Evolutionary conservation across 2,329 filamentous ascomycete species (phyloP).

Genomic region (Arthroderma sp.): DNA sequence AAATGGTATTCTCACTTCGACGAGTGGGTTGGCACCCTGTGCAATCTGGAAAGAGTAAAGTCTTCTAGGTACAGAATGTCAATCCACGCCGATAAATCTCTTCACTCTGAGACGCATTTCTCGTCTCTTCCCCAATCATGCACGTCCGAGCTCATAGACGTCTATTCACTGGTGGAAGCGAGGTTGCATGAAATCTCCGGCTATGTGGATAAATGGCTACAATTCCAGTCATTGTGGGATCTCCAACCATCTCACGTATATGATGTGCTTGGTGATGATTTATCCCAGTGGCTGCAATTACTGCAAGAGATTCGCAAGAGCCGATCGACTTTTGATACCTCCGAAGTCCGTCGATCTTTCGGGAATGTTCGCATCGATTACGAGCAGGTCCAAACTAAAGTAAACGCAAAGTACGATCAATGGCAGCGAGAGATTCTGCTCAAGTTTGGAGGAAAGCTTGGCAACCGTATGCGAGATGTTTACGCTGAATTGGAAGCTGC

Average conservation of each 20-base stretch:
- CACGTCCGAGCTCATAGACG: conserved; percentile 61
- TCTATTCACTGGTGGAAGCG: conserved; percentile 71
- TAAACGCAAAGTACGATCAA: conserved; percentile 98
- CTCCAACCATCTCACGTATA: conserved; percentile 92
- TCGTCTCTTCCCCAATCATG: conserved; percentile 74
- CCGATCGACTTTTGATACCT: conserved; percentile 91
- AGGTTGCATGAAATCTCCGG: conserved; percentile 66
- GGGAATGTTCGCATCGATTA: conserved; percentile 94
- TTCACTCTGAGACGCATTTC: conserved; percentile 47
- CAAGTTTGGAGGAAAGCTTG: conserved; percentile 82
- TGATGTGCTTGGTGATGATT: conserved; percentile 76
- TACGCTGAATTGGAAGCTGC: conserved; percentile 86
- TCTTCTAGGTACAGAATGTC: conserved; percentile 90
- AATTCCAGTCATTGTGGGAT: conserved; percentile 98
- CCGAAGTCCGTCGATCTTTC: conserved; percentile 82
- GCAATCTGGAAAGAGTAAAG: conserved; percentile 86
- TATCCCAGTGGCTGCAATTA: conserved; percentile 84
- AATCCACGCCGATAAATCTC: conserved; percentile 37
- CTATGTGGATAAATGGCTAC: conserved; percentile 96
- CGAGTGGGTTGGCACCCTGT: conserved; percentile 83
- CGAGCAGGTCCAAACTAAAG: conserved; percentile 95
- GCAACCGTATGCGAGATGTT: conserved; percentile 80
- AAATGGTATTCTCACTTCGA: conserved; percentile 91
- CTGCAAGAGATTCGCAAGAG: conserved; percentile 96
- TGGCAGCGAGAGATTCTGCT: conserved; percentile 96